These are phyloP conservation scores for Botrytis byssoidea DNA, from an alignment of 2,329 filamentous ascomycete species.

Conservation along the genomic window DNA sequence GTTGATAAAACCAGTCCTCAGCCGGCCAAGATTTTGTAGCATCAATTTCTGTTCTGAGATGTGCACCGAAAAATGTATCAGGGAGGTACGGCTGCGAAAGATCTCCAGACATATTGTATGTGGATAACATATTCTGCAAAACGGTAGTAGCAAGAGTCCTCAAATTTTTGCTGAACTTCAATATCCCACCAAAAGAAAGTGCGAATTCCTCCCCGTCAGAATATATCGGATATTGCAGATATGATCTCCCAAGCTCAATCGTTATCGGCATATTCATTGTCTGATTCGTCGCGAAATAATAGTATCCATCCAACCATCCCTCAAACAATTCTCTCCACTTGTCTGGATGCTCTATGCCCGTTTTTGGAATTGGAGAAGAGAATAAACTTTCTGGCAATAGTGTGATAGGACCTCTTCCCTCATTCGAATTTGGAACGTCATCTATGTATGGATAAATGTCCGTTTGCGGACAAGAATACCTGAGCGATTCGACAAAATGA, in stretches of 20 bases:
- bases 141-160: slow-evolving; percentile 30
- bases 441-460: slow-evolving; percentile 22
- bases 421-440: slow-evolving; percentile 7
- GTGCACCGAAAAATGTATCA: slow-evolving; percentile 29
- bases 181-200: slow-evolving; percentile 29
- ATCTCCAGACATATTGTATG: slow-evolving; percentile 19
- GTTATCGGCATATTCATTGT: slow-evolving; percentile 21
- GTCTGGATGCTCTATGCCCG: not conserved
- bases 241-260: slow-evolving; percentile 29
- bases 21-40: slow-evolving; percentile 27
- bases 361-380: not conserved
- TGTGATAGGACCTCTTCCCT: slow-evolving; percentile 6
- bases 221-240: slow-evolving; percentile 32
- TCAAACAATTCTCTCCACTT: not conserved
- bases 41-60: slow-evolving; percentile 35
- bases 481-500: slow-evolving; percentile 31
- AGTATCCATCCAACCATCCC: not conserved
- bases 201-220: slow-evolving; percentile 28
- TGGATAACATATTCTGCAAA: slow-evolving; percentile 24
- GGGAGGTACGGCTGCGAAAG: slow-evolving; percentile 20
- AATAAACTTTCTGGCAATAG: slow-evolving; percentile 8
- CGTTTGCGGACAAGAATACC: slow-evolving; percentile 31
- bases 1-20: slow-evolving; percentile 25
- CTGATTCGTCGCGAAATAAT: not conserved
- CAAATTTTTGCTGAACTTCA: slow-evolving; percentile 31